phyloP scores from a whole-genome alignment of 2,329 filamentous ascomycete genomes.

The Fusarium sp. region DNA sequence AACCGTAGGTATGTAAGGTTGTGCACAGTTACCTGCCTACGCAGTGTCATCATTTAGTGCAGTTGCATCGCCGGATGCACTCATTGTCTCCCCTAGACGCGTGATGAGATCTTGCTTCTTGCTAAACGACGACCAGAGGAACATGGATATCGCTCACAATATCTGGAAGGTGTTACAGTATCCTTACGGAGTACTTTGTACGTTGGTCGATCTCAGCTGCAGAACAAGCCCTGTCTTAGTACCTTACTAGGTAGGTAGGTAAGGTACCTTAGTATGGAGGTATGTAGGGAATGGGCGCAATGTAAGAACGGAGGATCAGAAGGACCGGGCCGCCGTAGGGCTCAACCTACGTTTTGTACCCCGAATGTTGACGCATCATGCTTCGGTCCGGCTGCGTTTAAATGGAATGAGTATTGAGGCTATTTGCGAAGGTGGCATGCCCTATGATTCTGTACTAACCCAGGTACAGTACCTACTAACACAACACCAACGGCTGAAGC shows the following conservation, averaged over 20 bases:
- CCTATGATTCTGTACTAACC: no score
- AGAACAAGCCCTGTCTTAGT: not conserved
- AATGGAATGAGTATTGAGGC: conserved; percentile 23
- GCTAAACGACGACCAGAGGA: conserved; percentile 1
- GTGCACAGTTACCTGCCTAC: not conserved
- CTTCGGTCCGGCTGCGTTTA: conserved; percentile 7
- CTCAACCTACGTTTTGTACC: conserved; percentile 6
- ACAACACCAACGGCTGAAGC: conserved; percentile 3
- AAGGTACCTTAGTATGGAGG: no score
- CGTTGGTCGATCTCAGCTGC: not conserved
- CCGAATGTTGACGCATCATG: not conserved
- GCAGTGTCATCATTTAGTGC: conserved; percentile 24
- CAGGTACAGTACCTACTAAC: no score
- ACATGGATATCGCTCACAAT: not conserved
- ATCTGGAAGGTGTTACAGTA: not conserved
- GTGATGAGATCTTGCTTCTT: conserved; percentile 13
- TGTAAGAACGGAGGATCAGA: conserved; percentile 20
- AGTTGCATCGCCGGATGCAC: conserved; percentile 14
- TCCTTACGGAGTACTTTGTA: not conserved
- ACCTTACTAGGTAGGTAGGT: no score
- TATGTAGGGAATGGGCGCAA: not conserved
- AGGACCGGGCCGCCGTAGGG: conserved; percentile 38
- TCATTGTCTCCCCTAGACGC: conserved; percentile 12
- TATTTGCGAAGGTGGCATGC: conserved; percentile 16
- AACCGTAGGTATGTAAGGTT: no score